Evolutionary conservation across 106 monocot genomes (phyloP).

Genomic region (Chionographis japonica): DNA sequence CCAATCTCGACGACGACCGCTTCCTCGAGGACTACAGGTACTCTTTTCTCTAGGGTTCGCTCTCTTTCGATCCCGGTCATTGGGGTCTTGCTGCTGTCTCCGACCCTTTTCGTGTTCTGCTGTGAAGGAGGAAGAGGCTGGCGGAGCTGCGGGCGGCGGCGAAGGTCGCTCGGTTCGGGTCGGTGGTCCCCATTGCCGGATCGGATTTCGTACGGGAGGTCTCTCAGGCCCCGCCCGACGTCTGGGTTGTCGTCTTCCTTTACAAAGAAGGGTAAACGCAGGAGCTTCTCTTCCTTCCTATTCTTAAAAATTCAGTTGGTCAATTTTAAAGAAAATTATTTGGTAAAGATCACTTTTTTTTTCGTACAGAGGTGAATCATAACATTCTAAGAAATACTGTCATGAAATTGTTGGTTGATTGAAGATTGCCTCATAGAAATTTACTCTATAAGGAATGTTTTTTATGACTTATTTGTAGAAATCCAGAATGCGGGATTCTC

Average conservation of each 20-base stretch:
- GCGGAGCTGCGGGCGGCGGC: constrained; percentile 64
- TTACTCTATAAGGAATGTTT: too few species aligned
- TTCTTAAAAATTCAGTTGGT: too few species aligned
- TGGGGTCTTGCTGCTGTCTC: not conserved
- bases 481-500: constrained; percentile 30
- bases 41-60: too few species aligned
- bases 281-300: too few species aligned
- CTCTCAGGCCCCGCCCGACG: constrained; percentile 54
- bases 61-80: not conserved
- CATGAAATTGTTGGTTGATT: too few species aligned
- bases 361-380: not conserved
- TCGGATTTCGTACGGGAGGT: constrained; percentile 73
- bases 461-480: constrained; percentile 6
- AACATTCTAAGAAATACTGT: too few species aligned
- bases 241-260: constrained; percentile 75
- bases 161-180: constrained; percentile 45
- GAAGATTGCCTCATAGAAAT: too few species aligned
- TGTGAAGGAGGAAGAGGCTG: constrained; percentile 78
- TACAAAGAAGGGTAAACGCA: constrained; percentile 62
- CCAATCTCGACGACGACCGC: constrained; percentile 73
- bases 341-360: too few species aligned
- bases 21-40: constrained; percentile 93
- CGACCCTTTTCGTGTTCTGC: not conserved
- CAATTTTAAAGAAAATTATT: too few species aligned
- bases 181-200: constrained; percentile 46